phyloP scores from a whole-genome alignment of 2,329 filamentous ascomycete genomes.

The Pleomassaria siparia region DNA sequence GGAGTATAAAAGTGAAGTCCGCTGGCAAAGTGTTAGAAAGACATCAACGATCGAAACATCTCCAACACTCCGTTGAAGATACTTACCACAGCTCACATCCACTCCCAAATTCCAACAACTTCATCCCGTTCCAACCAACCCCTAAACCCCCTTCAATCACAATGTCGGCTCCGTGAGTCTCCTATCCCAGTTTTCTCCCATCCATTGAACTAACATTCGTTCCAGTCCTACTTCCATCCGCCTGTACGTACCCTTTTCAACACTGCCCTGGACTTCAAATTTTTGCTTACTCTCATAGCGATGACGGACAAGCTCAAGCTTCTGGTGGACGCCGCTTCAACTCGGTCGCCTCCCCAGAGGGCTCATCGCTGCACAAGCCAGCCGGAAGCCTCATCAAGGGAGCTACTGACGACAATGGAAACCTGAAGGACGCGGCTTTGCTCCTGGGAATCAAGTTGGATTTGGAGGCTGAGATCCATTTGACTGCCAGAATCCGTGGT shows the following conservation, averaged over 20 bases:
- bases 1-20: background rate
- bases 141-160: constrained; percentile 2
- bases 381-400: constrained; percentile 56
- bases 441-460: constrained; percentile 66
- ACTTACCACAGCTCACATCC: background rate
- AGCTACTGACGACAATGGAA: constrained; percentile 58
- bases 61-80: constrained; percentile 6
- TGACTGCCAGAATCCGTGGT: constrained; percentile 63
- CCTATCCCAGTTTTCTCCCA: constrained; percentile 3
- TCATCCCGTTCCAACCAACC: constrained; percentile 10
- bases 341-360: constrained; percentile 38
- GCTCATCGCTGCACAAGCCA: constrained; percentile 43
- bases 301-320: constrained; percentile 44
- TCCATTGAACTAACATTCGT: background rate
- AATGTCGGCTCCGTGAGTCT: constrained; percentile 7
- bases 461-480: constrained; percentile 63
- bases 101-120: constrained; percentile 20
- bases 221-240: constrained; percentile 12
- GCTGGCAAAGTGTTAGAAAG: background rate
- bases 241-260: constrained; percentile 21
- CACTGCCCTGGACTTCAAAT: background rate
- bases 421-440: constrained; percentile 59
- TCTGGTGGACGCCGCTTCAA: constrained; percentile 36
- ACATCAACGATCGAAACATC: background rate
- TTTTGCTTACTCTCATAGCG: constrained; percentile 21